phyloP scores from a whole-genome alignment of 306 rosid species.

The Quercus alba region DNA sequence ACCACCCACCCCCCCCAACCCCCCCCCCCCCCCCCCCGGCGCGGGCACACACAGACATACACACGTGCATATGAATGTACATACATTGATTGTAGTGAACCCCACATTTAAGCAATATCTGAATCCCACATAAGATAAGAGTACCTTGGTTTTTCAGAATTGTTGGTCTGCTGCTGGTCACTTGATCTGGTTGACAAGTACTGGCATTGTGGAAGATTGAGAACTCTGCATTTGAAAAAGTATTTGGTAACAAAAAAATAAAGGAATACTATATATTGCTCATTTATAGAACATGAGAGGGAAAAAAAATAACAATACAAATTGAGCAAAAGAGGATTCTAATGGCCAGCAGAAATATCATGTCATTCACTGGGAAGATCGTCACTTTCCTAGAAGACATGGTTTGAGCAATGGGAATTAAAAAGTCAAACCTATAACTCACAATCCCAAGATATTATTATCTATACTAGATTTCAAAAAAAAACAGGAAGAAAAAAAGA shows the following conservation, averaged over 20 bases:
- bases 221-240: conserved; percentile 49
- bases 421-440: neutral
- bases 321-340: neutral
- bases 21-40: too few species aligned
- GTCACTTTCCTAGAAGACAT: neutral
- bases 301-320: neutral
- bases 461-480: too few species aligned
- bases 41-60: too few species aligned
- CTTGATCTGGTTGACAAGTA: conserved; percentile 40
- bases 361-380: neutral
- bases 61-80: neutral
- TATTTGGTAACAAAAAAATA: neutral
- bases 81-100: neutral
- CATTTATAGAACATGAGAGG: neutral
- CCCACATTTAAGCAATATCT: conserved; percentile 11
- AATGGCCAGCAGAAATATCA: too few species aligned
- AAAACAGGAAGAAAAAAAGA: too few species aligned
- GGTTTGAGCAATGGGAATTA: neutral
- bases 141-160: conserved; percentile 58
- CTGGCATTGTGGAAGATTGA: conserved; percentile 73
- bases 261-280: neutral
- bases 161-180: conserved; percentile 31
- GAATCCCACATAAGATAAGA: conserved; percentile 8
- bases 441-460: neutral
- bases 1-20: too few species aligned